These are phyloP conservation scores for Diospyros kaki DNA, from an alignment of 148 eudicot genomes.

Conservation along the genomic window DNA sequence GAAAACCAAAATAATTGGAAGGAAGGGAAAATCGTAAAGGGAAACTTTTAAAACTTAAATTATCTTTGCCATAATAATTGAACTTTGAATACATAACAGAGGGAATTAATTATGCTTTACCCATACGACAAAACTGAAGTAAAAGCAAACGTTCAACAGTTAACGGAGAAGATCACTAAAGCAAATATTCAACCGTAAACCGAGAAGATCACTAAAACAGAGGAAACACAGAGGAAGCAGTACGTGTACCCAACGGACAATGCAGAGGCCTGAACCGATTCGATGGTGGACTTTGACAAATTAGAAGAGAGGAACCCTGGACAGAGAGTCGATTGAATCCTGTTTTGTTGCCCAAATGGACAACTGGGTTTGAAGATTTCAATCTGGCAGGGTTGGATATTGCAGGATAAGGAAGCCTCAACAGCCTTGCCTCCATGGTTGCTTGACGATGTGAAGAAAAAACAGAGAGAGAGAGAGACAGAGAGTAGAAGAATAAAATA, in stretches of 20 bases:
- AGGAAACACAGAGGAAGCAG: too few species aligned
- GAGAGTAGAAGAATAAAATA: background rate
- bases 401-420: slow-evolving; percentile 15
- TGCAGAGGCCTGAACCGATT: slow-evolving; percentile 32
- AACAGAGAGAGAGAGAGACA: background rate
- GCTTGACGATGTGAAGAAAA: background rate
- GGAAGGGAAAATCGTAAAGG: too few species aligned
- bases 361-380: slow-evolving; percentile 8
- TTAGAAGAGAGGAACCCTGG: slow-evolving; percentile 6
- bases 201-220: too few species aligned
- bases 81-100: too few species aligned
- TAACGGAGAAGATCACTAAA: too few species aligned
- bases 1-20: too few species aligned
- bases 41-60: too few species aligned
- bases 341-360: slow-evolving; percentile 9
- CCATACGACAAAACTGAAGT: too few species aligned
- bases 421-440: slow-evolving; percentile 33
- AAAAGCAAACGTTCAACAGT: too few species aligned
- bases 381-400: background rate
- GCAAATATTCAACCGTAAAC: too few species aligned
- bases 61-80: too few species aligned
- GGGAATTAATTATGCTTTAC: too few species aligned
- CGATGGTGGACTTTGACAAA: slow-evolving; percentile 19
- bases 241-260: slow-evolving; percentile 25
- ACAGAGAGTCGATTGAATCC: slow-evolving; percentile 11